Percentiles rank a stretch among this genome's conserved stretches.
These are phyloP conservation scores for Polytrichum commune DNA, from an alignment of 225 moss, liverwort and hornwort genomes.

Conservation along the genomic window DNA sequence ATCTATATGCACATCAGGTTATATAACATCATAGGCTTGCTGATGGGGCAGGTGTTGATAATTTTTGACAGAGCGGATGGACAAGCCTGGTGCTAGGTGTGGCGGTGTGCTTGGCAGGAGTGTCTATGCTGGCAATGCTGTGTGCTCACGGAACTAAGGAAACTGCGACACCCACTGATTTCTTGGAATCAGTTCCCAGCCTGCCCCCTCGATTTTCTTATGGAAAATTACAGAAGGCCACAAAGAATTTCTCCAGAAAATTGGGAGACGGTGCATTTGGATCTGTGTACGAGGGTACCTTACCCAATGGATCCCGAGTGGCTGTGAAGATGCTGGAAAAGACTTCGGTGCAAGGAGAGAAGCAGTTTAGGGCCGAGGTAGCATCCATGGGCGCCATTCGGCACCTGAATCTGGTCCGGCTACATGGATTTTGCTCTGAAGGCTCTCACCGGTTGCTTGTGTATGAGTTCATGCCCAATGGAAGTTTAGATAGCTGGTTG, in stretches of 20 bases:
- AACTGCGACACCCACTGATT: constrained; percentile 36
- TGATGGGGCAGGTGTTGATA: too few relatives aligned
- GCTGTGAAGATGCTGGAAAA: constrained; percentile 87
- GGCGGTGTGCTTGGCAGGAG: constrained; percentile 33
- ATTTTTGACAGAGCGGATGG: constrained; percentile 27
- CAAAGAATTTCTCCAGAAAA: constrained; percentile 57
- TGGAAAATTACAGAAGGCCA: constrained; percentile 61
- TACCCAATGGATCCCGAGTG: constrained; percentile 56
- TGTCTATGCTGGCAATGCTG: constrained; percentile 27
- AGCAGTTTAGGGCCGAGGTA: constrained; percentile 79
- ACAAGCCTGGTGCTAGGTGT: constrained; percentile 10
- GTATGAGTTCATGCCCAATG: constrained; percentile 77
- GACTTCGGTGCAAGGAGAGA: constrained; percentile 54
- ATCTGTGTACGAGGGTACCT: constrained; percentile 71
- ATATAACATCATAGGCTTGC: too few relatives aligned
- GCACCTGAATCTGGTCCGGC: constrained; percentile 72
- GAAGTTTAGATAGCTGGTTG: constrained; percentile 77
- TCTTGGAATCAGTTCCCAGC: constrained; percentile 47
- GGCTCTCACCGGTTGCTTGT: constrained; percentile 58
- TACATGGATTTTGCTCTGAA: constrained; percentile 68
- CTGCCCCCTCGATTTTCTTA: constrained; percentile 57
- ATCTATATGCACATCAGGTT: too few relatives aligned
- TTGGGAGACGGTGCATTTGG: constrained; percentile 83
- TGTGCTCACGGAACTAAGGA: constrained; percentile 52
- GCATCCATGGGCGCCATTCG: constrained; percentile 74